Evolutionary conservation across 495 filamentous ascomycete genomes (phyloP), one percentile per base, ranked within the genome.

Genomic region (Xylaria castorea): DNA sequence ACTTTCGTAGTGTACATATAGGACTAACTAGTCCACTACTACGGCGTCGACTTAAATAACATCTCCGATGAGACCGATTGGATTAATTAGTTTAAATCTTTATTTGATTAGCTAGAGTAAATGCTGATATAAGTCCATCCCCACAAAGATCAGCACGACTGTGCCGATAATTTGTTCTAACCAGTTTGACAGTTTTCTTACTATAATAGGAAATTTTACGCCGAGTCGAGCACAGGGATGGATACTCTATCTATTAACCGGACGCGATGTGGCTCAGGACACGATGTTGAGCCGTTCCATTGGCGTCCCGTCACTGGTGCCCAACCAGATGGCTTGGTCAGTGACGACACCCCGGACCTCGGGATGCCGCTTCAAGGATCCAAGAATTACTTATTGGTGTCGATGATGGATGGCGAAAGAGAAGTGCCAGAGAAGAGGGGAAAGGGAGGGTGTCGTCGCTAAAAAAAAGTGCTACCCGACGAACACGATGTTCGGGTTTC

Each of bases 391-490:
- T n/a, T n/a, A 64, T 34, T 18, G 22, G 38, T 44, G 22, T 30
- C 30, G 60, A 18, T 25, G 60, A 3, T 22, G 14, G 60, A 5
- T 32, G 58, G n/a, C 1, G 58, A 22, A 61, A 18, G n/a, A 25
- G 14, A 60, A 30, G n/a, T n/a, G n/a, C n/a, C n/a, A 20, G 14
- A 11, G 14, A 14, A 20, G 25, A 20, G 12, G 30, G 5, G 27
- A 34, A 20, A 40, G 58, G 34, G 22, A 63, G 34, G 38, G 22
- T 11, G 27, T 44, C 22, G n/a, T 42, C 18, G 14, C 36, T 11
- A n/a, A 38, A n/a, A n/a, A n/a, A n/a, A n/a, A 61, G 32, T 61
- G 58, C 58, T 38, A 61, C 58, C 32, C 58, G 38, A 61, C 58
- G 11, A n/a, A 34, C n/a, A 38, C 58, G 22, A 64, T 30, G 22